These are phyloP conservation scores for Phytophthora agathidicida DNA, from an alignment of 352 stramenopile genomes.

Conservation along the genomic window DNA sequence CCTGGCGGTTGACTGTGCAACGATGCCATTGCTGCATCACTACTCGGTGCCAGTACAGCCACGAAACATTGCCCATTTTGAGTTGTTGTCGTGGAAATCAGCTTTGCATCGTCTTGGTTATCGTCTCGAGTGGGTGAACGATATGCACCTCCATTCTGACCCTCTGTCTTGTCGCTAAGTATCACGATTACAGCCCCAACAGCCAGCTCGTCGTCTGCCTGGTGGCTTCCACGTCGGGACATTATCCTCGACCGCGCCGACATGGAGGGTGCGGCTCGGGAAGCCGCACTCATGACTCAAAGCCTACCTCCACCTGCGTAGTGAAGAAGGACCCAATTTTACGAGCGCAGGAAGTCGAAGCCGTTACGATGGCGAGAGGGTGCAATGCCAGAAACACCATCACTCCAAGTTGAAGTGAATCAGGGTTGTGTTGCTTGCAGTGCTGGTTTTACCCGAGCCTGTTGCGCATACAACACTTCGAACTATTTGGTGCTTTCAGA, in stretches of 20 bases:
- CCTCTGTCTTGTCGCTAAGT: conserved; percentile 12
- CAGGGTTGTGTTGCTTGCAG: background rate
- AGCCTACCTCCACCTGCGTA: background rate
- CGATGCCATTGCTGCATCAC: conserved; percentile 44
- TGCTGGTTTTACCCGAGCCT: too few relatives aligned
- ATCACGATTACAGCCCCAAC: conserved; percentile 28
- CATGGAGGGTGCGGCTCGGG: conserved; percentile 11
- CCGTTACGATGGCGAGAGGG: conserved; percentile 19
- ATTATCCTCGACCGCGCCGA: conserved; percentile 6
- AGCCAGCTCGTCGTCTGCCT: conserved; percentile 14
- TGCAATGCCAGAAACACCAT: conserved; percentile 9
- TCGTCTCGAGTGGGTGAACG: background rate
- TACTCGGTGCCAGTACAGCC: conserved; percentile 53
- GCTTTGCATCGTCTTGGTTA: conserved; percentile 8
- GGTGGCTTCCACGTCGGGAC: conserved; percentile 6
- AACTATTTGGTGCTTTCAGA: too few relatives aligned
- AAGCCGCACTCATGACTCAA: conserved; percentile 30
- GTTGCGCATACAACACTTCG: too few relatives aligned
- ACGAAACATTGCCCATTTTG: conserved; percentile 42
- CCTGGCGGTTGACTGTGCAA: conserved; percentile 51
- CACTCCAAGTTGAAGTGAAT: conserved; percentile 17
- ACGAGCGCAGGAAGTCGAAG: background rate
- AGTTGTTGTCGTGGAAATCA: background rate
- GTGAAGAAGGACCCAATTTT: background rate
- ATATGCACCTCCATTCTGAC: conserved; percentile 13